Percentiles rank a stretch among this genome's conserved stretches.
phyloP scores from a whole-genome alignment of 140 eudicot genomes.

The Ambrosia hybrid region DNA sequence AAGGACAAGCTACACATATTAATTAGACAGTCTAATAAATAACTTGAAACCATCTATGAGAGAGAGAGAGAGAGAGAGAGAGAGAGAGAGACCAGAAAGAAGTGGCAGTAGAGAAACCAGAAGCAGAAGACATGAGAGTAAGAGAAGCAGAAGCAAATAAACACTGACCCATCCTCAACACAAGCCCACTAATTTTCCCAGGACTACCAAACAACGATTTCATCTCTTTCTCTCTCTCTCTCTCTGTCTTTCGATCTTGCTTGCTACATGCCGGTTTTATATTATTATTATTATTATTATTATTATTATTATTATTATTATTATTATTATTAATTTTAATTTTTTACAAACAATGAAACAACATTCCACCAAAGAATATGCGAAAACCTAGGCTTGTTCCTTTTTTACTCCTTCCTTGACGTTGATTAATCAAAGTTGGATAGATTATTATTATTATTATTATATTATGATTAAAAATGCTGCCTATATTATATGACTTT shows the following conservation, averaged over 20 bases:
- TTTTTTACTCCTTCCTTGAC: background rate
- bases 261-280: too few relatives aligned
- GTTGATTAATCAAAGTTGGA: background rate
- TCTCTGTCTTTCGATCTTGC: too few relatives aligned
- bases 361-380: constrained; percentile 19
- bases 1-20: too few relatives aligned
- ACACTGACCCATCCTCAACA: constrained; percentile 48
- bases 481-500: too few relatives aligned
- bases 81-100: constrained; percentile 47
- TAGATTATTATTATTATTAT: too few relatives aligned
- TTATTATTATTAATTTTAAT: background rate
- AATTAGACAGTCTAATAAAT: too few relatives aligned
- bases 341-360: background rate
- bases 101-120: constrained; percentile 49
- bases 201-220: constrained; percentile 57
- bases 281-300: too few relatives aligned
- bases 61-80: background rate
- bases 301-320: too few relatives aligned
- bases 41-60: background rate
- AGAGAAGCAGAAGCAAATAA: constrained; percentile 57
- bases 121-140: constrained; percentile 47
- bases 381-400: constrained; percentile 11
- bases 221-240: constrained; percentile 26
- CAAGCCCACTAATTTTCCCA: constrained; percentile 50
- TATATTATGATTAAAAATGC: too few relatives aligned